Base-by-base conservation (phyloP, 768 basidiomycete genomes). In the Macrolepiota dolichaula region DNA sequence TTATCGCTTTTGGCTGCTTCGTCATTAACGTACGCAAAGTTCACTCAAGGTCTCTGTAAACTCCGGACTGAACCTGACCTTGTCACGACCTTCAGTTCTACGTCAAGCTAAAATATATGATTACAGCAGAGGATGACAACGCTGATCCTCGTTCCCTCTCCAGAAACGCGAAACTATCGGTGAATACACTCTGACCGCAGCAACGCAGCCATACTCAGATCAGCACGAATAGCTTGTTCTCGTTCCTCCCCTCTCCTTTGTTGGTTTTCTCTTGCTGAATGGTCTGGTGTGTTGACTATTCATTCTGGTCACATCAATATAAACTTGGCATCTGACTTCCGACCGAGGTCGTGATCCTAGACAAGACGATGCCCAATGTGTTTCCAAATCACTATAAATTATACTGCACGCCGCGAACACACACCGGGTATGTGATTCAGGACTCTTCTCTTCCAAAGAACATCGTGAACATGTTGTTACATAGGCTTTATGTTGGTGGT, bases 1-100 rank as follows among this genome's bases (percentile, higher is more conserved):
- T 61, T 17, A 46, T 61, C 1, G 59, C 51, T 11, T 49, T 61
- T 27, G 59, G 52, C 6, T 61, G 52, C 22, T 61, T 61, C 17
- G 49, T 61, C 3, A 55, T 61, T 19, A 29, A 9, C 4, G 59
- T 61, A 19, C 15, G 59, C 27, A 25, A 11, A 15, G 22, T 44
- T 42, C 2, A 12, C 15, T 12, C 2, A 32, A 51, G 29, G 17
- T n/a, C 29, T 32, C 6, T 38, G 36, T 10, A 36, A 2, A 12
- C 19, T 47, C 6, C 11, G 6, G 36, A 19, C 52, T 53, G 11
- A 53, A 36, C 22, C 22, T 44, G 4, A 54, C 3, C 9, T 10
- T 53, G n/a, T 36, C 19, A 44, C 19, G 2, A 7, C 7, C 51
- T 24, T 9, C 17, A 61, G 59, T 54, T 61, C 24, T 55, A 61